These are phyloP conservation scores for Candida adriatica DNA, from an alignment of 805 yeast species.

Conservation along the genomic window DNA sequence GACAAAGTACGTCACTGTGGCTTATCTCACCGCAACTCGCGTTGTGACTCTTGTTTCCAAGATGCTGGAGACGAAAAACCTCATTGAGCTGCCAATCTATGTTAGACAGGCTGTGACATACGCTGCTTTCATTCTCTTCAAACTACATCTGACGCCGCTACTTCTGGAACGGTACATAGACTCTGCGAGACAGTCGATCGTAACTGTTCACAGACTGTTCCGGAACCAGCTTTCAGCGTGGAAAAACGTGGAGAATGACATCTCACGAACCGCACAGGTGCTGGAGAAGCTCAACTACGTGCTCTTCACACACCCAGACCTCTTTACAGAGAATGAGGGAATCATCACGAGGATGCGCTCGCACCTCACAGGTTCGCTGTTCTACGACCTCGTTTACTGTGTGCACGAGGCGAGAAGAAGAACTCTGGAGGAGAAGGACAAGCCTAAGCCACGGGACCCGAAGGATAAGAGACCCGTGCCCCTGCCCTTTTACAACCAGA, in stretches of 20 bases:
- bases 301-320: constrained; percentile 78
- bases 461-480: constrained; percentile 36
- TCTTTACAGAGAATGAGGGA: constrained; percentile 64
- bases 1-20: constrained; percentile 73
- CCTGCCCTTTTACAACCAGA: constrained; percentile 84
- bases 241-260: constrained; percentile 81
- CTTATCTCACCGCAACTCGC: constrained; percentile 75
- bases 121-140: constrained; percentile 71
- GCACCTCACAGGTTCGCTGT: constrained; percentile 83
- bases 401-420: constrained; percentile 90
- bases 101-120: constrained; percentile 81
- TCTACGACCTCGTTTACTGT: constrained; percentile 90
- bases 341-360: constrained; percentile 86
- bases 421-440: constrained; percentile 33
- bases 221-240: constrained; percentile 87
- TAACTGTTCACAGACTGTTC: constrained; percentile 82
- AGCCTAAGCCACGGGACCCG: constrained; percentile 16
- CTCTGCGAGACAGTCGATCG: constrained; percentile 87
- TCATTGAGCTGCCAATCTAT: constrained; percentile 81
- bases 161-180: constrained; percentile 64
- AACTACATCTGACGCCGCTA: constrained; percentile 72
- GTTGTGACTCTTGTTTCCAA: constrained; percentile 73
- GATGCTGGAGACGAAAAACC: constrained; percentile 56
- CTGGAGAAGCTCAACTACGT: constrained; percentile 85
- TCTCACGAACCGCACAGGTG: constrained; percentile 85